Base-by-base conservation (phyloP, 2,329 filamentous ascomycete genomes). In the Aspergillus costaricaensis region DNA sequence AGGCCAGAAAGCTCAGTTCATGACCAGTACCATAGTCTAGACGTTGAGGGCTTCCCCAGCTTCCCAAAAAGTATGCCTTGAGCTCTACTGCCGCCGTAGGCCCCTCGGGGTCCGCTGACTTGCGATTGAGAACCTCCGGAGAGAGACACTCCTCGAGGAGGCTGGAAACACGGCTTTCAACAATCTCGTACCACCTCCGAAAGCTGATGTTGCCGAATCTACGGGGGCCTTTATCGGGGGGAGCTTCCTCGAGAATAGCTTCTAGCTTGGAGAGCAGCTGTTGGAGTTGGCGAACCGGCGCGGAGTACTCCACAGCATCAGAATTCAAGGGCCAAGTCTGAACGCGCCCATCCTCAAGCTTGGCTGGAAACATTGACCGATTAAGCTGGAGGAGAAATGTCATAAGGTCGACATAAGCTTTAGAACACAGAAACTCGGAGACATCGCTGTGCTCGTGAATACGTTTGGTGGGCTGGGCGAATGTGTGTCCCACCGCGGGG, bases 11-110 rank as follows among this genome's bases (percentile, higher is more conserved):
- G 77, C 91, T 96, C 55, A 99, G 80, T 73, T 99, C 95, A 74
- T 99, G 95, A 0, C 95, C 95, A 0, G 95, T 98, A 1, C 95
- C 95, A 72, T 97, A 99, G 77, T 99, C 95, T 25, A 99, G 81
- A 57, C 95, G 83, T 70, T 97, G 92, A 0, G 91, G 77, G 72
- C 92, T 98, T 3, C 95, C 95, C 77, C 96, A 97, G 4, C 86
- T 86, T 14, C 92, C 93, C 4, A 96, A 76, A 1, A 99, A 84
- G 74, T 99, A 99, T 44, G 86, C 83, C 59, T 81, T 83, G 8
- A 97, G 79, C 76, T 98, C 94, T 51, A 84, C 83, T 66, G 82
- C 81, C 5, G 86, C 85, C 1, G 82, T 79, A 17, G 78, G 76
- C 3, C 74, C 76, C 15, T 73, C 70, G 10, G 68, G 57, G 7